Evolutionary conservation across 306 rosid genomes (phyloP).

Genomic region (Delonix regia): DNA sequence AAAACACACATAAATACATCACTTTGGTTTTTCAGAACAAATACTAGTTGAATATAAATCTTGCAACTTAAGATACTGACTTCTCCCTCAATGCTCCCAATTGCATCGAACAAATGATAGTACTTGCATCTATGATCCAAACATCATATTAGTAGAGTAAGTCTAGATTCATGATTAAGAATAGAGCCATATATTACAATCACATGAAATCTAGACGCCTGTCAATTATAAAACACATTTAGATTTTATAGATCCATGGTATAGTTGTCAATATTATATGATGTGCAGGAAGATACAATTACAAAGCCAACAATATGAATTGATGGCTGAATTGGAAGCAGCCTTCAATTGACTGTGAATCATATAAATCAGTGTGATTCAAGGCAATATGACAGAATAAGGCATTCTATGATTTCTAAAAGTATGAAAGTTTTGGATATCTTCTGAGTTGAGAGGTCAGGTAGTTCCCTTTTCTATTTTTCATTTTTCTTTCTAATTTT

Average conservation of each 20-base stretch:
- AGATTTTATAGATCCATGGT: background rate
- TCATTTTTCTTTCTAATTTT: no score
- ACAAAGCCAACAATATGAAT: background rate
- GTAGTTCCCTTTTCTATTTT: background rate
- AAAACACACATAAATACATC: background rate
- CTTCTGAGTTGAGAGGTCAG: background rate
- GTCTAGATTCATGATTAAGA: background rate
- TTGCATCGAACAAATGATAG: background rate
- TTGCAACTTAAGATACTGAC: background rate
- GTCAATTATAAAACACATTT: background rate
- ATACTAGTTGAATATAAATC: slow-evolving; percentile 3
- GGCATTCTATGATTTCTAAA: background rate
- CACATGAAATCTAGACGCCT: background rate
- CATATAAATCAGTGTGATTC: background rate
- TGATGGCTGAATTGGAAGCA: background rate
- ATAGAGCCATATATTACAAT: background rate
- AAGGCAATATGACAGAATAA: background rate
- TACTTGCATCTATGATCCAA: background rate
- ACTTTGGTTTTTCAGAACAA: background rate
- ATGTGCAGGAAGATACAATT: background rate
- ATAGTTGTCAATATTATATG: background rate
- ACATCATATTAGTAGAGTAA: background rate
- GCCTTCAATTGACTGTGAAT: background rate
- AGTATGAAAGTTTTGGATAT: background rate
- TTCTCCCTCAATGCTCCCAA: background rate